Evolutionary conservation across 345 rosid genomes (phyloP).

Genomic region (Pistacia integerrima): DNA sequence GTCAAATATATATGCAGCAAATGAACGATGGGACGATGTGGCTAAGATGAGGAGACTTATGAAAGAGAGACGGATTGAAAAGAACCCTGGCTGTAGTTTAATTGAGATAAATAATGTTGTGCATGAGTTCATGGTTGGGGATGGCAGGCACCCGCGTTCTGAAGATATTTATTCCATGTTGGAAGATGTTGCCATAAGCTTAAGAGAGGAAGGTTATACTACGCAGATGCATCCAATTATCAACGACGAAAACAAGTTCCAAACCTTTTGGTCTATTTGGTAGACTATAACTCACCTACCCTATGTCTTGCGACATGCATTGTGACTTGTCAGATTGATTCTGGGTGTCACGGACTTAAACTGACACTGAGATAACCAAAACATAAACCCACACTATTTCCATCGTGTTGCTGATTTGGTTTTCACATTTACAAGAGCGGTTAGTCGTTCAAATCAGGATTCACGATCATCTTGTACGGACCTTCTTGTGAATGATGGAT

Average conservation of each 20-base stretch:
- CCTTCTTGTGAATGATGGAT: too few relatives aligned
- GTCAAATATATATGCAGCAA: constrained; percentile 48
- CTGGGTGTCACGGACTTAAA: not conserved
- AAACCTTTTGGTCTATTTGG: not conserved
- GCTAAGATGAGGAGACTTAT: constrained; percentile 35
- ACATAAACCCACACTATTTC: not conserved
- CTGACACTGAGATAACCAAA: not conserved
- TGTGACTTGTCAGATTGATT: not conserved
- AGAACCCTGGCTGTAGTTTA: constrained; percentile 37
- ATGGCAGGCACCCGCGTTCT: constrained; percentile 28
- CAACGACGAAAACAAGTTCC: not conserved
- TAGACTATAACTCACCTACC: not conserved
- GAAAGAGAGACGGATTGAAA: constrained; percentile 29
- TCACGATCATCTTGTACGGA: too few relatives aligned
- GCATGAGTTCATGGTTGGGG: constrained; percentile 30
- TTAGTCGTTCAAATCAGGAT: not conserved
- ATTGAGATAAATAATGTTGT: constrained; percentile 26
- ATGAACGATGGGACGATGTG: constrained; percentile 42
- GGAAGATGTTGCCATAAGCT: constrained; percentile 14
- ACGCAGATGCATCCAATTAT: not conserved
- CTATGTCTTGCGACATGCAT: not conserved
- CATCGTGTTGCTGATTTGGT: too few relatives aligned
- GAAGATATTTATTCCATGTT: constrained; percentile 24
- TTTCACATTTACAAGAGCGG: not conserved
- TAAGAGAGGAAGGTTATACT: constrained; percentile 8